These are phyloP conservation scores for Penicillium silybi DNA, from an alignment of 495 filamentous ascomycete species.

Conservation along the genomic window DNA sequence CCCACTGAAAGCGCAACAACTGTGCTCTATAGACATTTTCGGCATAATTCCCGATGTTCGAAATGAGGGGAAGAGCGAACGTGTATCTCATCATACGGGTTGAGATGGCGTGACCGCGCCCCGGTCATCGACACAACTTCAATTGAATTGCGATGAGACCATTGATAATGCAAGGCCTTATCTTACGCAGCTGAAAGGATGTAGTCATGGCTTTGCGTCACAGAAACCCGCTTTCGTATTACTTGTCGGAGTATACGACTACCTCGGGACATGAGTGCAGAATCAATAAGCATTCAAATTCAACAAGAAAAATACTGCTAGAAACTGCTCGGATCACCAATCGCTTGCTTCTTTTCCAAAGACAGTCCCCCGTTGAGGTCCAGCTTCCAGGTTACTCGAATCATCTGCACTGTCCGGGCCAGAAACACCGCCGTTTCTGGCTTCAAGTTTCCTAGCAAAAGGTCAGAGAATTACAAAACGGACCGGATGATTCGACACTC, in stretches of 20 bases:
- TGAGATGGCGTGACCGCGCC: conserved; percentile 22
- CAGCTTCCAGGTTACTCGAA: conserved; percentile 6
- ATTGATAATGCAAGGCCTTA: no score
- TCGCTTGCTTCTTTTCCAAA: not conserved
- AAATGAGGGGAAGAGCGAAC: not conserved
- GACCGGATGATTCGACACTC: not conserved
- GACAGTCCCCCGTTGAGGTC: not conserved
- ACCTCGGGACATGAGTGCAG: no score
- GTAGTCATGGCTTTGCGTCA: no score
- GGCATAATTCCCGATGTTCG: not conserved
- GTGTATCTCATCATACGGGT: conserved; percentile 21
- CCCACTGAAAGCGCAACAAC: conserved; percentile 16
- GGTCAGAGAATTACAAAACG: not conserved
- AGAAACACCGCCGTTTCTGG: not conserved
- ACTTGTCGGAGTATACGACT: no score
- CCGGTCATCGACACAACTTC: not conserved
- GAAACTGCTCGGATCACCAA: not conserved
- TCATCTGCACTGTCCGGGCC: not conserved
- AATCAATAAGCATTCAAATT: no score
- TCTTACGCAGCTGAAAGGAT: no score
- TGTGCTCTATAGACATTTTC: no score
- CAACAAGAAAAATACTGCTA: not conserved
- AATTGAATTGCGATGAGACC: no score
- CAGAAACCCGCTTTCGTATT: no score
- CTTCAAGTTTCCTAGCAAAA: conserved; percentile 5